Base-by-base conservation (phyloP, 164 flowering plant genomes). In the Berberis thunbergii region DNA sequence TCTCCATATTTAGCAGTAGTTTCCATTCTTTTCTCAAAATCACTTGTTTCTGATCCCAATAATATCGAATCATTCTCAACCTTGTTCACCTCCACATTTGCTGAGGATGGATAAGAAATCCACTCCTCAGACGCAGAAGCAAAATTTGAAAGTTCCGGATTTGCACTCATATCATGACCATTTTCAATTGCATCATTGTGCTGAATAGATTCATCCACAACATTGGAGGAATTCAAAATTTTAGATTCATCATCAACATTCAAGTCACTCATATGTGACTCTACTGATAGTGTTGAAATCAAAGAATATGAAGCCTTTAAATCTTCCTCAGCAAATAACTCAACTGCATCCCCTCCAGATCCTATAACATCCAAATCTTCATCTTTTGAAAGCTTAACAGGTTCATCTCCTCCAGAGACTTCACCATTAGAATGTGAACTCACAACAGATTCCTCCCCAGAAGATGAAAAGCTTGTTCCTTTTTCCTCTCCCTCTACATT, bases 1-100 rank as follows among this genome's bases (percentile, higher is more conserved):
- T 68, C 75, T 57, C 64, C 77, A 60, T 76, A 72, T 26, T 26
- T 26, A 26, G 26, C 26, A 26, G 26, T 0, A 26, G 26, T 26
- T 26, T 26, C 26, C 26, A 26, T 26, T n/a, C 57, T 38, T 13
- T 59, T 48, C 60, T 69, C 77, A 4, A 40, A 50, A 58, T 67
- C 69, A 45, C 63, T 46, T 10, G 12, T 62, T 49, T 65, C 70
- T 46, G 26, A 56, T 40, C 8, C 26, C 52, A 50, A 12, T 42
- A 26, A 9, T 12, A 5, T 11, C 7, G 41, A 62, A 9, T 67
- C 68, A 41, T 57, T 73, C 48, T 70, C 69, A 4, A 63, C 11
- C 55, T 43, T 45, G 42, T 6, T 41, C 4, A 39, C 69, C 62
- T 69, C 65, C 54, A 63, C 79, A 61, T 60, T 8, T 10, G 13